Evolutionary conservation across 257 asterid species (phyloP).

Genomic region (Solanum clarkiae): DNA sequence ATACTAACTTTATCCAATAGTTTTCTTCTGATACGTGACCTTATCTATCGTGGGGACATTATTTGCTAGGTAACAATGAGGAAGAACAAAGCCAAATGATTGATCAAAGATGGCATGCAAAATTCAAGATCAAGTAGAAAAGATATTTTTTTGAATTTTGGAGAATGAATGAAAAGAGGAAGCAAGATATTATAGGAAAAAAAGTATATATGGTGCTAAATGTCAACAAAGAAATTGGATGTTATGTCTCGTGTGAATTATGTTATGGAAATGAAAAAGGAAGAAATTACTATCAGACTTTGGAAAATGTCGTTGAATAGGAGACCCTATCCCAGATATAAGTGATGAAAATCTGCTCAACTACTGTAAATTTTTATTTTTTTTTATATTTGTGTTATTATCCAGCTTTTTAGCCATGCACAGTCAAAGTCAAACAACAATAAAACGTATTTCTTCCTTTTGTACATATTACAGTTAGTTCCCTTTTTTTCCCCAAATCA

Average conservation of each 20-base stretch:
- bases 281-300: constrained; percentile 6
- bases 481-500: not conserved
- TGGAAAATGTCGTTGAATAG: constrained; percentile 60
- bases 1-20: not conserved
- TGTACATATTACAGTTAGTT: not conserved
- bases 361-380: constrained; percentile 16
- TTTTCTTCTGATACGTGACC: not conserved
- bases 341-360: constrained; percentile 33
- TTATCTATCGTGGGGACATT: not conserved
- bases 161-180: not conserved
- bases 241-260: constrained; percentile 5
- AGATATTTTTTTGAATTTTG: not conserved
- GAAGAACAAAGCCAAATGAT: not conserved
- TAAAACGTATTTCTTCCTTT: not conserved
- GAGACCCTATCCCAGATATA: constrained; percentile 42
- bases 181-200: not conserved
- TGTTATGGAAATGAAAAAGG: not conserved
- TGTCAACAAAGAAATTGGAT: not conserved
- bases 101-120: no score
- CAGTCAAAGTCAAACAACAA: constrained; percentile 7
- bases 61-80: not conserved
- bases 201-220: not conserved
- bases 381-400: not conserved
- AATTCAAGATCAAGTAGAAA: not conserved
- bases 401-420: not conserved